These are phyloP conservation scores for Pichia thaimueangensis DNA, from an alignment of 805 yeast genomes.

Conservation along the genomic window DNA sequence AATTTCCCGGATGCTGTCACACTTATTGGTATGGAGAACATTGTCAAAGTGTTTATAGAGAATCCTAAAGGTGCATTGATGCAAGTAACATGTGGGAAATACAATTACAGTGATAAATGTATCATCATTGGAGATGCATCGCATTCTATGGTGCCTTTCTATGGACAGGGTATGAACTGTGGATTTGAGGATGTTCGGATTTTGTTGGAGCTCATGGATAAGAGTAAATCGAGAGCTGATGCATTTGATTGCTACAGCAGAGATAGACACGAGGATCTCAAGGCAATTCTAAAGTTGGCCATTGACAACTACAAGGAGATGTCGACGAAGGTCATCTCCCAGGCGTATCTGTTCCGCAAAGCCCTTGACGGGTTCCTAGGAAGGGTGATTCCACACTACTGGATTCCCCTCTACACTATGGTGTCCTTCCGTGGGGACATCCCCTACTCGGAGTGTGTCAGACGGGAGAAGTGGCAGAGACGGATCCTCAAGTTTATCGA, in stretches of 20 bases:
- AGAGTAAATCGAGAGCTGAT: constrained; percentile 31
- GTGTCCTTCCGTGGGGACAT: constrained; percentile 83
- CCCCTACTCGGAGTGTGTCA: constrained; percentile 63
- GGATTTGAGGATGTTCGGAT: constrained; percentile 87
- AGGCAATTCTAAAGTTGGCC: constrained; percentile 73
- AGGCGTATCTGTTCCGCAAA: constrained; percentile 57
- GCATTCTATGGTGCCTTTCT: constrained; percentile 96
- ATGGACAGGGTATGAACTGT: constrained; percentile 96
- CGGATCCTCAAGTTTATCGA: constrained; percentile 36
- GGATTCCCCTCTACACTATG: constrained; percentile 92
- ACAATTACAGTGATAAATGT: constrained; percentile 55
- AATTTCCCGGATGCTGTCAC: constrained; percentile 72
- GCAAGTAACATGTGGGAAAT: constrained; percentile 65
- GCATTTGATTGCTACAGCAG: constrained; percentile 54
- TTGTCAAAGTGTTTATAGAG: constrained; percentile 39
- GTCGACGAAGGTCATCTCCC: constrained; percentile 71
- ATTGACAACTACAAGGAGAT: constrained; percentile 78
- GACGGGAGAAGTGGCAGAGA: constrained; percentile 48
- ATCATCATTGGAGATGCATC: constrained; percentile 89
- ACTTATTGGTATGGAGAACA: constrained; percentile 53
- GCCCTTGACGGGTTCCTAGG: constrained; percentile 61
- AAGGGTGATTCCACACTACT: constrained; percentile 47
- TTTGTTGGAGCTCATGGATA: constrained; percentile 45
- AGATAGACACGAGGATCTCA: constrained; percentile 57
- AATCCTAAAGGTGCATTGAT: constrained; percentile 77